Base-by-base conservation (phyloP, 2,329 filamentous ascomycete genomes). In the Chaetothyriales sp. region DNA sequence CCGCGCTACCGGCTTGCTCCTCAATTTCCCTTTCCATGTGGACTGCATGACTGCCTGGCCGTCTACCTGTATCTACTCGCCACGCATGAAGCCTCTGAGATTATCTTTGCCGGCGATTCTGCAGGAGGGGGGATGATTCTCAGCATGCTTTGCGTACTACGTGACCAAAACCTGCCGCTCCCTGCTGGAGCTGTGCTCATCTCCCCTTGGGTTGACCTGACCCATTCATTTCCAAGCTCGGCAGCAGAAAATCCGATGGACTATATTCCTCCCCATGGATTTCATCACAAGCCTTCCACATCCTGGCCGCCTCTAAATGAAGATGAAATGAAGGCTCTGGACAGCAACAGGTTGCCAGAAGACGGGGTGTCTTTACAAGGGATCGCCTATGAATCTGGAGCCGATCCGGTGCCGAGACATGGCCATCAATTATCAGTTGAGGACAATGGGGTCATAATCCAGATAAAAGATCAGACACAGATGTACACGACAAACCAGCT, bases 11-110 rank as follows among this genome's bases (percentile, higher is more conserved):
- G 92, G 43, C 74, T 98, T 26, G 79, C 92, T 5, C 92, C 90
- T 1, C 89, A 96, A 64, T 98, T 90, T 53, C 92, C 92, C 0
- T 98, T 98, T 57, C 92, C 92, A 0, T 96, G 92, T 62, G 88
- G 86, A 25, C 68, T 98, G 6, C 82, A 92, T 51, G 92, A 98
- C 64, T 95, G 87, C 60, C 65, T 98, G 47, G 86, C 90, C 1
- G 79, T 87, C 0, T 96, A 98, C 63, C 70, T 96, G 15, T 83
- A 86, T 59, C 77, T 96, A 2, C 74, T 96, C 46, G 79, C 79
- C 2, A 69, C 80, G 2, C 83, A 94, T 59, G 79, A 87, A 47
- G 81, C 90, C 0, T 81, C 75, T 19, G 88, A 87, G 7, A 92
- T 98, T 44, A 73, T 96, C 18, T 66, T 96, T 25, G 88, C 87